Evolutionary conservation across 1,284 basidiomycete genomes (phyloP).

Genomic region (Veloporphyrellus conicus): DNA sequence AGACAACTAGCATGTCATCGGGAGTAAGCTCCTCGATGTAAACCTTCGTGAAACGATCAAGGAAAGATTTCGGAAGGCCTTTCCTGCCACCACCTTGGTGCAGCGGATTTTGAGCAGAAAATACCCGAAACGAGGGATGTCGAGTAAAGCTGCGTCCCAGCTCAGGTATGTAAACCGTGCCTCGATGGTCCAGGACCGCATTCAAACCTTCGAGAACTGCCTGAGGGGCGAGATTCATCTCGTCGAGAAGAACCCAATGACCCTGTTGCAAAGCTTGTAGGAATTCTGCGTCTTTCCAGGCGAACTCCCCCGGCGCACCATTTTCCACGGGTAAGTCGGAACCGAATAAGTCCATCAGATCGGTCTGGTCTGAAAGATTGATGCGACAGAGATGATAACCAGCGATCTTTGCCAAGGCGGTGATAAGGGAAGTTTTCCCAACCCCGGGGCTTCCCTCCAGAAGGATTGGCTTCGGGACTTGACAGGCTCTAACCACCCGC

Average conservation of each 20-base stretch:
- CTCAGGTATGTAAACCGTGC: slow-evolving; percentile 93
- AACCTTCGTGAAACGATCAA: slow-evolving; percentile 98
- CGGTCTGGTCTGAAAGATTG: slow-evolving; percentile 98
- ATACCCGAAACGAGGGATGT: slow-evolving; percentile 92
- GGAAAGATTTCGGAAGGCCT: slow-evolving; percentile 94
- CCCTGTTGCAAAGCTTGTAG: slow-evolving; percentile 89
- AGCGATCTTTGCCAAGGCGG: slow-evolving; percentile 79
- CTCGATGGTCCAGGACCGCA: slow-evolving; percentile 94
- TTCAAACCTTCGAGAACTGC: slow-evolving; percentile 97
- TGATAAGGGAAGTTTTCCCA: slow-evolving; percentile 95
- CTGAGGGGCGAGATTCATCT: slow-evolving; percentile 97
- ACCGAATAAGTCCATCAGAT: slow-evolving; percentile 94
- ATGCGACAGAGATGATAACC: slow-evolving; percentile 88
- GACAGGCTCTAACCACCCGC: slow-evolving; percentile 87
- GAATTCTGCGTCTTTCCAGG: slow-evolving; percentile 97
- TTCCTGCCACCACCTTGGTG: slow-evolving; percentile 97
- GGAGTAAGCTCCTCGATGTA: slow-evolving; percentile 85
- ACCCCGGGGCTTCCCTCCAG: slow-evolving; percentile 98
- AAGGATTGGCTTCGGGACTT: slow-evolving; percentile 87
- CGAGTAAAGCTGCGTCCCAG: slow-evolving; percentile 84
- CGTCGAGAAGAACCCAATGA: slow-evolving; percentile 95
- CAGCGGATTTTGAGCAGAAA: slow-evolving; percentile 97
- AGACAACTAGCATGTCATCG: slow-evolving; percentile 79
- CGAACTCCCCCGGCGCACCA: slow-evolving; percentile 87
- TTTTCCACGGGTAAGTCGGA: slow-evolving; percentile 95